Percentiles rank a stretch among this genome's conserved stretches.
Evolutionary conservation across 768 basidiomycete genomes (phyloP).

Genomic region (Neoboletus magnificus): DNA sequence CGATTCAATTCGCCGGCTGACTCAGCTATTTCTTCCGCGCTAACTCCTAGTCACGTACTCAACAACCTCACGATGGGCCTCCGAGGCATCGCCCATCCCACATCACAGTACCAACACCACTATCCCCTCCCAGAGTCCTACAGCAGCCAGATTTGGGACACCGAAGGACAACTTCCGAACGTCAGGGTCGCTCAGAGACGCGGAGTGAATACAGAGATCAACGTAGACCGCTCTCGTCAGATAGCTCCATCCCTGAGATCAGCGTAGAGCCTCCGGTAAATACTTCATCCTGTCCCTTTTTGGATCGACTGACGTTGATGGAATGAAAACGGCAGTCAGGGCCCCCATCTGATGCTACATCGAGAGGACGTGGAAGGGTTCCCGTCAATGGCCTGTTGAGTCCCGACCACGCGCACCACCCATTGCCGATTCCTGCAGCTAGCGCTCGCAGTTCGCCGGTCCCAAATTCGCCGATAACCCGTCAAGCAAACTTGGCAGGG

Average conservation of each 20-base stretch:
- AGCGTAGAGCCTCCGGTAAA: constrained; percentile 30
- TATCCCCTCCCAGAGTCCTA: constrained; percentile 23
- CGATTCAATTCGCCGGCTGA: neutral
- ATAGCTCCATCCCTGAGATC: constrained; percentile 35
- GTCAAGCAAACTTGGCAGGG: constrained; percentile 11
- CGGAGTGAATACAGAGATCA: constrained; percentile 18
- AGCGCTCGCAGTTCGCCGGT: constrained; percentile 13
- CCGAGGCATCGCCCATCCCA: constrained; percentile 18
- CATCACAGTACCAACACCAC: constrained; percentile 24
- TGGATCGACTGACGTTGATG: constrained; percentile 12
- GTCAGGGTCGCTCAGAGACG: constrained; percentile 22
- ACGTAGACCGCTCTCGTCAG: constrained; percentile 28
- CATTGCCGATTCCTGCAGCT: constrained; percentile 23
- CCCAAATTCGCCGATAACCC: constrained; percentile 10
- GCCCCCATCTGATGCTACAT: constrained; percentile 32
- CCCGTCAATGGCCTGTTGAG: constrained; percentile 22
- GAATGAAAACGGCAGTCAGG: constrained; percentile 23
- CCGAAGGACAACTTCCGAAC: constrained; percentile 23
- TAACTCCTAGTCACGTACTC: constrained; percentile 16
- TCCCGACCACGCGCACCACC: constrained; percentile 30
- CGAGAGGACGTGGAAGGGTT: constrained; percentile 18
- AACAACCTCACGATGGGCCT: constrained; percentile 7
- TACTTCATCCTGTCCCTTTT: constrained; percentile 7
- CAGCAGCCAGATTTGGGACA: constrained; percentile 14
- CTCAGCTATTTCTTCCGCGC: neutral